These are phyloP conservation scores for Globisporangium okanoganense DNA, from an alignment of 352 stramenopile genomes.

Conservation along the genomic window DNA sequence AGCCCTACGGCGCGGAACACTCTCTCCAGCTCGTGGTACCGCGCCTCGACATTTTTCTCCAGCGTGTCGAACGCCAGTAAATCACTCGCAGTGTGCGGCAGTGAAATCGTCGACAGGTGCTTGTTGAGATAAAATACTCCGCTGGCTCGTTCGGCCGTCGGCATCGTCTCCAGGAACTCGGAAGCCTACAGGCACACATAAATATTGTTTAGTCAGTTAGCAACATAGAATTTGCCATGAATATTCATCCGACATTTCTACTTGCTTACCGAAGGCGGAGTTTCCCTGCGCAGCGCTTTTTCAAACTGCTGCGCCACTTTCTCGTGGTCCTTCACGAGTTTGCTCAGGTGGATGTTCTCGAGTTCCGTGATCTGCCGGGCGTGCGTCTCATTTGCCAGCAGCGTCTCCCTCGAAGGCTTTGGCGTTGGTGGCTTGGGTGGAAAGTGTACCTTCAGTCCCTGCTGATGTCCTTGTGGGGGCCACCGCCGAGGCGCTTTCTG, in stretches of 20 bases:
- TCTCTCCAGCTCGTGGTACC: too few relatives aligned
- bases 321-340: conserved; percentile 27
- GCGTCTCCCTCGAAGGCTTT: not conserved
- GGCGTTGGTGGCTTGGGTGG: too few relatives aligned
- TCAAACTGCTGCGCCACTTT: conserved; percentile 21
- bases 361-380: conserved; percentile 4
- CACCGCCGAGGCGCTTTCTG: conserved; percentile 1
- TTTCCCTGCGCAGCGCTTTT: conserved; percentile 18
- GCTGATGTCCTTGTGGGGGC: not conserved
- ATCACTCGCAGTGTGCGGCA: not conserved
- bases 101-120: not conserved
- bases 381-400: not conserved
- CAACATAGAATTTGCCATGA: too few relatives aligned
- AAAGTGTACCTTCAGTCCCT: too few relatives aligned
- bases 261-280: conserved; percentile 14
- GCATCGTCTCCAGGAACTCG: not conserved
- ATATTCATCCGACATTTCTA: too few relatives aligned
- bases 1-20: too few relatives aligned
- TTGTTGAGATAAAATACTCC: not conserved
- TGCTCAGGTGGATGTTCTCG: conserved; percentile 21
- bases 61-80: too few relatives aligned
- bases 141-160: too few relatives aligned
- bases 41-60: too few relatives aligned
- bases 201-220: not conserved
- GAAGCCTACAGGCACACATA: not conserved